Conservation (phyloP, 2,329 filamentous ascomycete species). For the Escovopsis sp. region DNA sequence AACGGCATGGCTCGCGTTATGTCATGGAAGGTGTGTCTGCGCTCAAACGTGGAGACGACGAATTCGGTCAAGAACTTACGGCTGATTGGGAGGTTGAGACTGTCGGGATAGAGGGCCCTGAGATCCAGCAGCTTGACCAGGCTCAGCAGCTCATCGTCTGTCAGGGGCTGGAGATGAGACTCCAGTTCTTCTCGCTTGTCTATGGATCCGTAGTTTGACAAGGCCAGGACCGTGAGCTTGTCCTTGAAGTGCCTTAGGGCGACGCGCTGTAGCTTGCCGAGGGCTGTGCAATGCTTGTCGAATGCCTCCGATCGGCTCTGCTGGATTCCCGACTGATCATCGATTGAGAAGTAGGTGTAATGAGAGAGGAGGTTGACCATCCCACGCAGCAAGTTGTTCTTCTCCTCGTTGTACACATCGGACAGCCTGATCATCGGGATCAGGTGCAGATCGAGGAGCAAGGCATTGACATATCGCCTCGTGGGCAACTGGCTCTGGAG, state of each 20-base stretch:
- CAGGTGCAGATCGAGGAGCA: conserved; percentile 75
- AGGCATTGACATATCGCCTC: conserved; percentile 77
- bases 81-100: conserved; percentile 47
- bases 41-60: conserved; percentile 61
- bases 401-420: conserved; percentile 58
- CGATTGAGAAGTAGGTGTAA: conserved; percentile 77
- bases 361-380: conserved; percentile 68
- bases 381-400: conserved; percentile 66
- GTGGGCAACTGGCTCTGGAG: conserved; percentile 89
- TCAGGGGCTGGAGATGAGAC: conserved; percentile 55
- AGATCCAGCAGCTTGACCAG: conserved; percentile 62
- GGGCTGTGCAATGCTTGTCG: conserved; percentile 58
- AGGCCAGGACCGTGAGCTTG: conserved; percentile 76
- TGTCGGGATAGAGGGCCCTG: conserved; percentile 66
- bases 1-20: conserved; percentile 53
- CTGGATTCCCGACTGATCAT: conserved; percentile 77
- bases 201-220: conserved; percentile 86
- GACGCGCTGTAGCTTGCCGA: conserved; percentile 68
- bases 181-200: conserved; percentile 67
- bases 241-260: conserved; percentile 73
- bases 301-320: conserved; percentile 59
- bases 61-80: conserved; percentile 55
- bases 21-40: conserved; percentile 71
- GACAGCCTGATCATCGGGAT: conserved; percentile 66
- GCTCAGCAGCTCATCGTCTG: conserved; percentile 57